Percentiles rank a stretch among this genome's conserved stretches.
Evolutionary conservation across 805 yeast species (phyloP).

Genomic region (Myxozyma udenii): DNA sequence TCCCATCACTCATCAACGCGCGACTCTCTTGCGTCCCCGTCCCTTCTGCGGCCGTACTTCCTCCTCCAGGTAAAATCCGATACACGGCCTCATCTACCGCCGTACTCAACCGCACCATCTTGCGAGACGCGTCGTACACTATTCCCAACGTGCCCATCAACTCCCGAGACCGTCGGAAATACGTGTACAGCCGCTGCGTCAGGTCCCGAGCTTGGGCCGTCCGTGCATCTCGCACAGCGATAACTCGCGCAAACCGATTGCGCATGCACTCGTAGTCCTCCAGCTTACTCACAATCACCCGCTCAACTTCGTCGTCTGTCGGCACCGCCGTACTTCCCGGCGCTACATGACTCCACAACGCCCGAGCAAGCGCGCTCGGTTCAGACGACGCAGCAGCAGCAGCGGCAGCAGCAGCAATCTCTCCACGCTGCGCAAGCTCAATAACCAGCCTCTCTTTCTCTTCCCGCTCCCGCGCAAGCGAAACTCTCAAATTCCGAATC

Average conservation of each 20-base stretch:
- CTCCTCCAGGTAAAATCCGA: constrained; percentile 19
- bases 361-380: too few species aligned
- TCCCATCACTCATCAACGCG: neutral
- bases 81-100: constrained; percentile 18
- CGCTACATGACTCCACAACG: too few species aligned
- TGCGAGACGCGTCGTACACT: constrained; percentile 3
- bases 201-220: constrained; percentile 44
- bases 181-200: constrained; percentile 41
- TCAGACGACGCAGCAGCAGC: too few species aligned
- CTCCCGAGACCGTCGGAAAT: constrained; percentile 32
- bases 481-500: constrained; percentile 19
- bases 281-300: too few species aligned
- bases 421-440: neutral
- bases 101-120: constrained; percentile 10
- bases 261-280: too few species aligned
- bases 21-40: neutral
- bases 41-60: constrained; percentile 2
- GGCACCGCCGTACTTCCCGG: too few species aligned
- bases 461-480: constrained; percentile 13
- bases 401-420: too few species aligned
- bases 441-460: neutral
- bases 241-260: too few species aligned
- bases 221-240: constrained; percentile 22
- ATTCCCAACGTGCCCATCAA: constrained; percentile 20
- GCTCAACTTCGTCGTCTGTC: too few species aligned